Evolutionary conservation across 2,329 filamentous ascomycete genomes (phyloP).

Genomic region (Monilinia aucupariae): DNA sequence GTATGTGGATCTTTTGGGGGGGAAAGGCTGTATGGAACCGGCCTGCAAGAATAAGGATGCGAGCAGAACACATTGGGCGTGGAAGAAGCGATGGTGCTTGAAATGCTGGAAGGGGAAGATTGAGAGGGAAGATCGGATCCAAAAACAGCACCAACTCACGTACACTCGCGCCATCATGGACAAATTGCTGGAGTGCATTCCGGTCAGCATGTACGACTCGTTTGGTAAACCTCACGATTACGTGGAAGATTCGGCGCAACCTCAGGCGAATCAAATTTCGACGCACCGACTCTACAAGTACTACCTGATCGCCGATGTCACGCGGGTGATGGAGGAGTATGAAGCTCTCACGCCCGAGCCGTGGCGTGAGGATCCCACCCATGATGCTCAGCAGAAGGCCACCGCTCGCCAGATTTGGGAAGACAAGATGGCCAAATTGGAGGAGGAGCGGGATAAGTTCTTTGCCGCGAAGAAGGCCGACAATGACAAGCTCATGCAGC

Average conservation of each 20-base stretch:
- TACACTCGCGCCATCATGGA: slow-evolving; percentile 24
- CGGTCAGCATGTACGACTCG: slow-evolving; percentile 33
- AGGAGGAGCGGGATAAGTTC: slow-evolving; percentile 27
- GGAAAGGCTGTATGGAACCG: slow-evolving; percentile 31
- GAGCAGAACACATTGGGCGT: slow-evolving; percentile 34
- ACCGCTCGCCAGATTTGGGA: slow-evolving; percentile 25
- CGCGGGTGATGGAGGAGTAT: slow-evolving; percentile 29
- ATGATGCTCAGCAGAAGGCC: slow-evolving; percentile 28
- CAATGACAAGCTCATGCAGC: slow-evolving; percentile 30
- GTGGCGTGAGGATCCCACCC: slow-evolving; percentile 26
- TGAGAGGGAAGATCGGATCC: slow-evolving; percentile 31
- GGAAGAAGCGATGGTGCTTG: slow-evolving; percentile 32
- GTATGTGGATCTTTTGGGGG: slow-evolving; percentile 32
- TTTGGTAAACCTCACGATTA: slow-evolving; percentile 33
- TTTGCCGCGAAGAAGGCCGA: slow-evolving; percentile 27
- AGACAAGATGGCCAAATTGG: slow-evolving; percentile 24
- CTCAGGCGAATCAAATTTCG: not conserved
- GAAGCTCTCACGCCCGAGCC: slow-evolving; percentile 28
- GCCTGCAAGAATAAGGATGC: slow-evolving; percentile 28
- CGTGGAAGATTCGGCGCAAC: slow-evolving; percentile 22
- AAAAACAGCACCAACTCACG: slow-evolving; percentile 26
- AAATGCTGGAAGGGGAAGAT: slow-evolving; percentile 31
- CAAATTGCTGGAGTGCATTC: slow-evolving; percentile 33
- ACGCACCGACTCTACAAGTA: slow-evolving; percentile 31
- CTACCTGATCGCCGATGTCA: slow-evolving; percentile 29